Conservation (phyloP, 1,139 yeast species). For the Sugiyamaella pinicola region DNA sequence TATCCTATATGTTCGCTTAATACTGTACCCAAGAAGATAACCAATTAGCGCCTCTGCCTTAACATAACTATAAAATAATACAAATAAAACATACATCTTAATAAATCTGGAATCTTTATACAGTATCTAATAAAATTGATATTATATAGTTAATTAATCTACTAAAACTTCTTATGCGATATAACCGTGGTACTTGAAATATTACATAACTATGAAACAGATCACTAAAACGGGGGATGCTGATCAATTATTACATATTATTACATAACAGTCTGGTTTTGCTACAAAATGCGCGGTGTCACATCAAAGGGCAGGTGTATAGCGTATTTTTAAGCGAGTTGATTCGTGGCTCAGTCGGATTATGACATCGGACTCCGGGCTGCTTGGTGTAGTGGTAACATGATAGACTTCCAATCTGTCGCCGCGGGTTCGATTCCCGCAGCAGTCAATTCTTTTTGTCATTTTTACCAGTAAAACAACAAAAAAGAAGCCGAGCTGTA, state of each 20-base stretch:
- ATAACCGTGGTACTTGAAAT: no score
- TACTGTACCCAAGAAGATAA: not conserved
- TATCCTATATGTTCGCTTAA: not conserved
- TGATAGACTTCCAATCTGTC: constrained; percentile 18
- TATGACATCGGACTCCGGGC: constrained; percentile 1
- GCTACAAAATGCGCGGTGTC: not conserved
- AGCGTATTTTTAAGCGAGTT: not conserved
- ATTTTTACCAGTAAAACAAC: not conserved
- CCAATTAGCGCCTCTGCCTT: not conserved
- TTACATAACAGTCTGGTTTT: not conserved
- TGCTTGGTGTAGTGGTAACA: constrained; percentile 19
- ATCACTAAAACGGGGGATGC: no score
- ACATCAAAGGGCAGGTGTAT: no score
- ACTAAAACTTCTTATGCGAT: no score
- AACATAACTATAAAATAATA: not conserved
- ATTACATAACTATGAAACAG: no score
- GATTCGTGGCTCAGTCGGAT: not conserved
- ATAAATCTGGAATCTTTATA: no score
- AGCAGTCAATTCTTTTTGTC: constrained; percentile 9
- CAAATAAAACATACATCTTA: not conserved
- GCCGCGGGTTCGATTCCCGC: constrained; percentile 20
- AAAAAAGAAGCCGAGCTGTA: no score
- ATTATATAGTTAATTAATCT: no score
- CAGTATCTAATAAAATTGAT: no score
- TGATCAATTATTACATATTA: not conserved